phyloP scores from a whole-genome alignment of 305 asterid genomes.

The Fraxinus nigra region DNA sequence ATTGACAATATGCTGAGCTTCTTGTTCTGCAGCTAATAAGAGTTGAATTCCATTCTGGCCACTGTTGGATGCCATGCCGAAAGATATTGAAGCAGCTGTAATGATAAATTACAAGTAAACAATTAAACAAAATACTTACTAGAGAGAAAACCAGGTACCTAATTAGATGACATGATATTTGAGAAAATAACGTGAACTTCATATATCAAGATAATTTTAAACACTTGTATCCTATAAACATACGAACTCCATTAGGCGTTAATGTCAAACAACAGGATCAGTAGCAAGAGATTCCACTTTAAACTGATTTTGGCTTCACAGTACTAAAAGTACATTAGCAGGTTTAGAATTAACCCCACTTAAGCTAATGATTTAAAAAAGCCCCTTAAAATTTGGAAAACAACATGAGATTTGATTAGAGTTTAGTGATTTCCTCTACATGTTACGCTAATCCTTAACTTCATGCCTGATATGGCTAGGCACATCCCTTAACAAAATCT shows the following conservation, averaged over 20 bases:
- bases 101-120: neutral
- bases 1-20: slow-evolving; percentile 70
- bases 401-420: neutral
- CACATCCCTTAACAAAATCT: neutral
- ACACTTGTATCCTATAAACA: slow-evolving; percentile 1
- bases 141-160: neutral
- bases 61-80: slow-evolving; percentile 51
- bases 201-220: neutral
- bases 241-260: neutral
- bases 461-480: neutral
- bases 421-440: neutral
- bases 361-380: neutral
- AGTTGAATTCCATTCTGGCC: slow-evolving; percentile 67
- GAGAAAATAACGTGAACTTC: neutral
- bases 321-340: neutral
- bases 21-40: slow-evolving; percentile 70
- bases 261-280: neutral
- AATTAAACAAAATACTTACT: slow-evolving; percentile 5
- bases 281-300: neutral
- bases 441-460: neutral
- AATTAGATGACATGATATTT: slow-evolving; percentile 10
- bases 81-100: slow-evolving; percentile 28
- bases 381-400: neutral
- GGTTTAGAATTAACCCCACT: neutral
- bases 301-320: neutral